These are phyloP conservation scores for Tagetes patula DNA, from an alignment of 129 eudicot species.

Conservation along the genomic window DNA sequence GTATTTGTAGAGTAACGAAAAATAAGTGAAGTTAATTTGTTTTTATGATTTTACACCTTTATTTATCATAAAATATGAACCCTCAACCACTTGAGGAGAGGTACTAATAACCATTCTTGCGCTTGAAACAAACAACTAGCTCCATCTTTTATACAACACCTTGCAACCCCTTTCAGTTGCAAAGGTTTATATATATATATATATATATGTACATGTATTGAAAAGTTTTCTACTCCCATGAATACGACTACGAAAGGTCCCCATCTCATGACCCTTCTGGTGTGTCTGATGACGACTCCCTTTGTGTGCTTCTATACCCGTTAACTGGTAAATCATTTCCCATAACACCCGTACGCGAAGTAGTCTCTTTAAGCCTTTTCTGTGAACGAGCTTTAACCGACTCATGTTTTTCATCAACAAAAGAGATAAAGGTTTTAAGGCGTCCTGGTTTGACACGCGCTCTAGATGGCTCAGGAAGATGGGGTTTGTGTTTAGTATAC, in stretches of 20 bases:
- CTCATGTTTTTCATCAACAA: conserved; percentile 63
- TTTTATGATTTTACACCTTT: no score
- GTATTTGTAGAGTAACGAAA: no score
- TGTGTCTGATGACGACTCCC: conserved; percentile 27
- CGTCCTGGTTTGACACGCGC: conserved; percentile 41
- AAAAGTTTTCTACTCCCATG: neutral
- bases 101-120: neutral
- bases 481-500: conserved; percentile 38
- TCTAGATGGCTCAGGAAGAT: conserved; percentile 33
- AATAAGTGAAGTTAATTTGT: no score
- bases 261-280: conserved; percentile 27
- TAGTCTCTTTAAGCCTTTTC: conserved; percentile 39
- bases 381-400: conserved; percentile 42
- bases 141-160: neutral
- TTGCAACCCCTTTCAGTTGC: neutral
- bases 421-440: conserved; percentile 52
- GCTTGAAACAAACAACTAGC: neutral
- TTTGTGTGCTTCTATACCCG: conserved; percentile 21
- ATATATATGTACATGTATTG: conserved; percentile 3
- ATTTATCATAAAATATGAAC: no score
- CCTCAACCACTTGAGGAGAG: no score
- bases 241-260: neutral
- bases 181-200: neutral
- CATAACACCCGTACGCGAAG: conserved; percentile 27
- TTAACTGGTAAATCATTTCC: conserved; percentile 29